Evolutionary conservation across 306 rosid genomes (phyloP).

Genomic region (Lagenaria siceraria): DNA sequence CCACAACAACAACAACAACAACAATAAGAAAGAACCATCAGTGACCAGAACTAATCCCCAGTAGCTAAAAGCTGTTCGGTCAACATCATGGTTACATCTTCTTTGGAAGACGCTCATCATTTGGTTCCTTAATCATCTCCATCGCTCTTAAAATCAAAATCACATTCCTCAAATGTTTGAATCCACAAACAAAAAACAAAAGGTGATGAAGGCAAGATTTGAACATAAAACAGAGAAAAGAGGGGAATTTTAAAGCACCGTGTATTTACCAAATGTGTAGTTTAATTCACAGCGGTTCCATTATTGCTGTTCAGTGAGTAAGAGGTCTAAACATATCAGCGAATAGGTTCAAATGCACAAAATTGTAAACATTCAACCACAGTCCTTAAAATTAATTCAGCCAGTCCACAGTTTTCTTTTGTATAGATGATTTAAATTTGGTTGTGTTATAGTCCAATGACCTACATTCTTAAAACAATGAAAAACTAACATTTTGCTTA

Average conservation of each 20-base stretch:
- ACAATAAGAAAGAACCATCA: constrained; percentile 43
- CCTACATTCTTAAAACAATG: too few relatives aligned
- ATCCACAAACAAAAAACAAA: too few relatives aligned
- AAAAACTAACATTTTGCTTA: too few relatives aligned
- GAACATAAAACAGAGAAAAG: too few relatives aligned
- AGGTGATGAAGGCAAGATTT: not conserved
- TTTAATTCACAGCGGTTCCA: too few relatives aligned
- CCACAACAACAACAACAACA: not conserved
- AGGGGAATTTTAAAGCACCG: too few relatives aligned
- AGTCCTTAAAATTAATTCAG: not conserved
- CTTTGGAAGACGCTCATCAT: constrained; percentile 43
- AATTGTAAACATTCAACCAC: too few relatives aligned
- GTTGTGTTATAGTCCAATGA: too few relatives aligned
- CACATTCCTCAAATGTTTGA: not conserved
- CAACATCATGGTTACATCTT: constrained; percentile 75
- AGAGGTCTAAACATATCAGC: not conserved
- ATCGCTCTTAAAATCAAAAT: not conserved
- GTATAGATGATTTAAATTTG: too few relatives aligned
- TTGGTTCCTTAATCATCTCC: constrained; percentile 24
- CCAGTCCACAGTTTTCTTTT: too few relatives aligned
- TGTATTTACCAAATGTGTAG: too few relatives aligned
- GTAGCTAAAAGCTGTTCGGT: constrained; percentile 56
- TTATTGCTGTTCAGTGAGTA: not conserved
- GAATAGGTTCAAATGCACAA: not conserved
- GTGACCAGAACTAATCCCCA: constrained; percentile 66